Conservation (phyloP, 2,329 filamentous ascomycete genomes). For the Fusarium sp. region DNA sequence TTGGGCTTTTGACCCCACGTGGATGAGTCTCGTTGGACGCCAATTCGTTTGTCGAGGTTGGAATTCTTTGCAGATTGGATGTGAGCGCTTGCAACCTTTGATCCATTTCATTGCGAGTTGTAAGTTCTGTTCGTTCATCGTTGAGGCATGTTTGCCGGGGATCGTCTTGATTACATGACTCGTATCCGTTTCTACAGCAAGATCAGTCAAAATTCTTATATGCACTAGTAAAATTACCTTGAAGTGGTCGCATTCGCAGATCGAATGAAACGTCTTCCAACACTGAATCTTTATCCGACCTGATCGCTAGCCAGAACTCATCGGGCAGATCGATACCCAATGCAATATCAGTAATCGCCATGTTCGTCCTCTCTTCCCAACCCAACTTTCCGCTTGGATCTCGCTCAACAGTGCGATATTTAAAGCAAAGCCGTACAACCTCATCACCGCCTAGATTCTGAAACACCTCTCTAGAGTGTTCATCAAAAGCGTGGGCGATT, state of each 20-base stretch:
- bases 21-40: not conserved
- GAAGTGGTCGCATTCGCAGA: not conserved
- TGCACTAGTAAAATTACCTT: not conserved
- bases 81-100: not conserved
- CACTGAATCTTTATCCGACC: not conserved
- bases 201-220: accelerated
- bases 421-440: not conserved
- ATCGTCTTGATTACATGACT: not conserved
- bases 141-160: not conserved
- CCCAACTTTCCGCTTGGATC: not conserved
- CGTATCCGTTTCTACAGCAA: not conserved
- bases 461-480: not conserved
- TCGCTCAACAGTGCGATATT: not conserved
- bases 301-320: not conserved
- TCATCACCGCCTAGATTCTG: accelerated
- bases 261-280: not conserved
- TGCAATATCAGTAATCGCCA: not conserved
- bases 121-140: not conserved
- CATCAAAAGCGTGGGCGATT: not conserved
- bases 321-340: not conserved
- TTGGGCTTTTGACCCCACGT: not conserved
- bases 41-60: not conserved
- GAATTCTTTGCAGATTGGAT: not conserved
- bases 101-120: not conserved
- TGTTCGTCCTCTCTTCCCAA: not conserved